Conservation (phyloP, 78 protist species). For the Cavenderia fasciculata region DNA sequence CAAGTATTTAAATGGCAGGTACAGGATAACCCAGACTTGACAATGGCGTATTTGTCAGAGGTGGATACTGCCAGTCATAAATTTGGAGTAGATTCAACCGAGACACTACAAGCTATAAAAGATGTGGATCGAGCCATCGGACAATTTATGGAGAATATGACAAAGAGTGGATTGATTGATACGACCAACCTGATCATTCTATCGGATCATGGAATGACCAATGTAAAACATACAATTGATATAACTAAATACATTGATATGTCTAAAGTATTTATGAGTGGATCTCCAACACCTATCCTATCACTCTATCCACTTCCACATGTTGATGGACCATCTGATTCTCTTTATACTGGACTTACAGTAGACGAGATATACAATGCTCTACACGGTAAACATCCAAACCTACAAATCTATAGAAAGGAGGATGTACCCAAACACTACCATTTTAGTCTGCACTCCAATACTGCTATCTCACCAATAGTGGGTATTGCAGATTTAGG, state of each 20-base stretch:
- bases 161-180: not conserved
- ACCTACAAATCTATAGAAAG: not conserved
- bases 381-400: not conserved
- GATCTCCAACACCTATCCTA: not conserved
- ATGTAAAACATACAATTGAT: not conserved
- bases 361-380: not conserved
- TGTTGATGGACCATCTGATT: not conserved
- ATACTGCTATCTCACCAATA: slow-evolving; percentile 28
- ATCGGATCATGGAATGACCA: slow-evolving; percentile 63
- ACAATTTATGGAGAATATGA: not conserved
- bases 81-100: not conserved
- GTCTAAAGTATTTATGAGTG: not conserved
- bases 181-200: slow-evolving; percentile 26
- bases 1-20: slow-evolving; percentile 1
- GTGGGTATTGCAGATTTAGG: slow-evolving; percentile 28
- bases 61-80: slow-evolving; percentile 26
- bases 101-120: not conserved
- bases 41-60: slow-evolving; percentile 44
- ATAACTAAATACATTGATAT: not conserved
- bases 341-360: not conserved
- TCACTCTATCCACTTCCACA: not conserved
- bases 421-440: not conserved
- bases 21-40: not conserved
- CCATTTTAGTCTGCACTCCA: not conserved
- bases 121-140: slow-evolving; percentile 12